phyloP scores from a whole-genome alignment of 2,329 filamentous ascomycete species.

The Sphaceloma murrayae region DNA sequence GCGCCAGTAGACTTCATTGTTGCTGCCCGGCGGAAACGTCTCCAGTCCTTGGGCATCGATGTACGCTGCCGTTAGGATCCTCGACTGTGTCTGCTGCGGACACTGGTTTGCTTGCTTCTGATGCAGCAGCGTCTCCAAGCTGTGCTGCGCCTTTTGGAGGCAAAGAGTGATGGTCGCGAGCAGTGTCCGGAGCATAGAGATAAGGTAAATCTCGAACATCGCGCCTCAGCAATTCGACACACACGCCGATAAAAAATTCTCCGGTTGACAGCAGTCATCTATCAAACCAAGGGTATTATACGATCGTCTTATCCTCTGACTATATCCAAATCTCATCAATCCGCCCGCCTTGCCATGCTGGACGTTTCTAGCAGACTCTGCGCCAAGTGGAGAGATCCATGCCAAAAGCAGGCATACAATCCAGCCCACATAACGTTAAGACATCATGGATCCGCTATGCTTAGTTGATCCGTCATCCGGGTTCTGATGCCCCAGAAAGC shows the following conservation, averaged over 20 bases:
- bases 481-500: too few relatives aligned
- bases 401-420: neutral
- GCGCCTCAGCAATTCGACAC: neutral
- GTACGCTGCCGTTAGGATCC: neutral
- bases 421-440: neutral
- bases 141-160: neutral
- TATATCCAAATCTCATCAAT: neutral
- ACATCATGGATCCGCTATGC: slow-evolving; percentile 2
- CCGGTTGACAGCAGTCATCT: too few relatives aligned
- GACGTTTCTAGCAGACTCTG: too few relatives aligned
- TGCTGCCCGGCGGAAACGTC: slow-evolving; percentile 1
- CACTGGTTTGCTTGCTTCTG: neutral
- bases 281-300: too few relatives aligned
- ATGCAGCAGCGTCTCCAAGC: slow-evolving; percentile 2
- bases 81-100: neutral
- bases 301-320: too few relatives aligned
- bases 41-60: slow-evolving; percentile 1
- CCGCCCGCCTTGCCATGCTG: neutral
- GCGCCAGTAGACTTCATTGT: slow-evolving; percentile 30
- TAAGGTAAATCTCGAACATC: slow-evolving; percentile 4
- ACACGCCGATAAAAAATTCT: too few relatives aligned
- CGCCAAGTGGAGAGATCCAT: neutral
- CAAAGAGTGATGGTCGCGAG: slow-evolving; percentile 5
- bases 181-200: slow-evolving; percentile 1
- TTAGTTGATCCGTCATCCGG: too few relatives aligned